Evolutionary conservation across 371 early-diverging fungal species (phyloP), one percentile per base, ranked within the genome.

Genomic region (Fennellomyces sp.): DNA sequence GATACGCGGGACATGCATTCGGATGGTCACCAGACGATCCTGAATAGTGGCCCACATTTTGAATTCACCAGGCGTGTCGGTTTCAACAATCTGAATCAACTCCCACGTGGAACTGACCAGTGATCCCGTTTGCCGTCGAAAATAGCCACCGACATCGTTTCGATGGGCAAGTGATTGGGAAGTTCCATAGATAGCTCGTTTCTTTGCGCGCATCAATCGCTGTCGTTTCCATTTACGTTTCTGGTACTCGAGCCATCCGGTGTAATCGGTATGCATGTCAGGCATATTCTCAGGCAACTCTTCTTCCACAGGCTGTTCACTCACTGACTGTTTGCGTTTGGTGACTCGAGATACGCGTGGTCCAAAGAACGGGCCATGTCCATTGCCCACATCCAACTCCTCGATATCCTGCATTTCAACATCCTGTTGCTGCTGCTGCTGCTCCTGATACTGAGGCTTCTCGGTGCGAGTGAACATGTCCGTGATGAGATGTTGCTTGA

Each of bases 401-500:
- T 92, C 89, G 33, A 87, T 79, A 61, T 87, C 90, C 17, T 80
- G 57, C 53, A 66, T 73, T 51, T 76, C 80, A 19, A 74, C 60
- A 42, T 71, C 75, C 17, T 65, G 59, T 10, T 64, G 21, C 0
- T 68, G 70, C 59, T 52, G 39, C 12, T 21, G 31, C 26, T 64
- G 66, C 29, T n/a, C 52, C 15, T 47, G 28, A 19, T 47, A 45
- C 2, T 60, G 54, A 1, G 69, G 66, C 10, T 73, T 75, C 59
- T 81, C 51, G 29, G 68, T 29, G 55, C 68, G 50, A 52, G 63
- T 67, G 69, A 97, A 96, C 73, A 92, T 85, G 33, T 93, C 93
- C 0, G 94, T 93, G 67, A 98, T 95, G 10, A 86, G 88, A 50
- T 83, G 83, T 69, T 98, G 98, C 66, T 88, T 89, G 56, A 84